Evolutionary conservation across 2,329 filamentous ascomycete genomes (phyloP), one percentile per base, ranked within the genome.

Genomic region (Pestalotiopsis sp.): DNA sequence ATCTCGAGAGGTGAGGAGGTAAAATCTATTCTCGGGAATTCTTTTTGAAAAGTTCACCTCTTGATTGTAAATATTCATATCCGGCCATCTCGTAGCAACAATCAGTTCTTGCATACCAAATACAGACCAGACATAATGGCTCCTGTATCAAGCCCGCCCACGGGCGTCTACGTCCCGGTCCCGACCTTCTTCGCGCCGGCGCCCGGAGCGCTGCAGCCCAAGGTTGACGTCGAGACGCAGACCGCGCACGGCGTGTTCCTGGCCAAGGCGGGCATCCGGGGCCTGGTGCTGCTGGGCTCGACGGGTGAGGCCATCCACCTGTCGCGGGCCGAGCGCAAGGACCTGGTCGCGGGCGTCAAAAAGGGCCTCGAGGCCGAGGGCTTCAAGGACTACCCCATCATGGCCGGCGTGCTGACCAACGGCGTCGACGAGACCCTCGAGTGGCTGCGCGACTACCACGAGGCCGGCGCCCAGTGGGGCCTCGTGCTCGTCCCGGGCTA

Each of bases 291-390:
- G 55, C 85, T 91, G 64, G 90, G 90, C 27, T 89, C 85, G 52
- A 91, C 89, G 0, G 90, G 90, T 69, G 90, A 91, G 76, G 87
- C 88, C 0, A 86, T 91, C 58, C 89, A 91, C 77, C 81, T 91
- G 63, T 84, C 86, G 23, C 82, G 82, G n/a, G 73, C 80, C n/a
- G 89, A 91, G 72, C 87, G 89, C 41, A 81, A 81, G 68, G 79
- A 83, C 59, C 79, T 91, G 60, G 82, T 91, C 55, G 79, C 80
- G n/a, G 84, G 84, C 65, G 85, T 90, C 65, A 84, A 88, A 66
- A 81, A 85, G 72, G 87, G 84, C 6, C 81, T 91, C 45, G 82
- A 86, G 68, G 81, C 83, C 64, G 86, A 84, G 3, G 88, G 88
- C 2, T 90, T 85, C 77, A 79, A 81, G 14, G 83, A 87, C 73